These are phyloP conservation scores for Conidiobolus incongruus DNA, from an alignment of 371 early-diverging fungal species.

Conservation along the genomic window DNA sequence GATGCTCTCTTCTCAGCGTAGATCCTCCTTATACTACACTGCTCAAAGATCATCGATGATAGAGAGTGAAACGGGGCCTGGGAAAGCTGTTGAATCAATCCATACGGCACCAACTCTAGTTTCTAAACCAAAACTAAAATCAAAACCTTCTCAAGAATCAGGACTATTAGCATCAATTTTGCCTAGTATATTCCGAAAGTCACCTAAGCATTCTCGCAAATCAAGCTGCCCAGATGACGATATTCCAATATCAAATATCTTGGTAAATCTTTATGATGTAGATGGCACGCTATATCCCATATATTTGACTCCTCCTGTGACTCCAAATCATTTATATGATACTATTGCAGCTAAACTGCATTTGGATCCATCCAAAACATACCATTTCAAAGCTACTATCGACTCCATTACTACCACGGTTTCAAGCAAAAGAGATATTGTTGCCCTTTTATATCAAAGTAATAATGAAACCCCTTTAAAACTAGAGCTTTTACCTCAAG, in stretches of 20 bases:
- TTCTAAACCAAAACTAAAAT: background rate
- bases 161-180: background rate
- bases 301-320: background rate
- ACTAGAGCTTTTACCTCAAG: no score
- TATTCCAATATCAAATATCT: background rate
- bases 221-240: background rate
- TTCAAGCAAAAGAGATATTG: no score
- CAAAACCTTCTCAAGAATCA: background rate
- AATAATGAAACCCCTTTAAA: no score
- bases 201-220: slow-evolving; percentile 1
- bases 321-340: background rate
- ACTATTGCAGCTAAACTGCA: background rate
- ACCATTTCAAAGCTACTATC: background rate
- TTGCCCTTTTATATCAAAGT: no score
- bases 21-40: slow-evolving; percentile 2
- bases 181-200: background rate
- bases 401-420: background rate
- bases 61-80: background rate
- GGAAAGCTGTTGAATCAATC: background rate
- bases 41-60: background rate
- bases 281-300: background rate
- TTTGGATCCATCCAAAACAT: background rate
- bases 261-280: background rate
- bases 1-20: background rate
- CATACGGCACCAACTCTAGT: background rate